Evolutionary conservation across 1,284 basidiomycete species (phyloP), one percentile per base, ranked within the genome.

Genomic region (Tylopilus sp.): DNA sequence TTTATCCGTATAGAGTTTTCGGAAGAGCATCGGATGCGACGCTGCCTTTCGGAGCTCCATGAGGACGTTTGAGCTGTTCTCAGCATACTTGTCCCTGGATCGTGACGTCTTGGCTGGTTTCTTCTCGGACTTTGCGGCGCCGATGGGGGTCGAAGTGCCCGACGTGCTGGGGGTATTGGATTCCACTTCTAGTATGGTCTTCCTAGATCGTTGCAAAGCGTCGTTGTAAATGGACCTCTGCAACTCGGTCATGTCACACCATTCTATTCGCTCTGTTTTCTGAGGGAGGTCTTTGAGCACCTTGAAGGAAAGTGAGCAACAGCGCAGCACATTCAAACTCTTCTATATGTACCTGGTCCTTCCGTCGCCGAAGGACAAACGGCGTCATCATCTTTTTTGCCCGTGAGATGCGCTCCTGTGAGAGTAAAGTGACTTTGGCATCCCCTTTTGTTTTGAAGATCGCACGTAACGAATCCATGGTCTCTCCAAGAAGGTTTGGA

Each of bases 341-440:
- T 45, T 34, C 4, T 19, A 18, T 29, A 57, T 71, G 44, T 55
- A 84, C 89, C 72, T 93, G 89, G 55, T 94, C 91, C 71, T 99
- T 99, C 56, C 95, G 82, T 41, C 97, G 81, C 19, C 97, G 88
- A 18, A 99, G 78, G 25, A 99, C 95, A 66, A 99, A 99, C 0
- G 97, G 97, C 15, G 92, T 95, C 86, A 99, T 94, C 94, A 99
- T 97, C 67, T 90, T 93, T 72, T 98, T 97, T 6, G 97, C 97
- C 49, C 96, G 75, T 42, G 92, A 90, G 23, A 97, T 89, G 40
- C 95, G 85, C 65, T 94, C 88, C 64, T 91, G 85, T 6, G 94
- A 89, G 13, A 99, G 82, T 36, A 97, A 67, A 36, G 89, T 89
- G 43, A 90, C 83, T 55, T 89, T 90, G 10, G 87, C 86, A 59